Base-by-base conservation (phyloP, 164 flowering plant species). In the Chimonanthus salicifolius region DNA sequence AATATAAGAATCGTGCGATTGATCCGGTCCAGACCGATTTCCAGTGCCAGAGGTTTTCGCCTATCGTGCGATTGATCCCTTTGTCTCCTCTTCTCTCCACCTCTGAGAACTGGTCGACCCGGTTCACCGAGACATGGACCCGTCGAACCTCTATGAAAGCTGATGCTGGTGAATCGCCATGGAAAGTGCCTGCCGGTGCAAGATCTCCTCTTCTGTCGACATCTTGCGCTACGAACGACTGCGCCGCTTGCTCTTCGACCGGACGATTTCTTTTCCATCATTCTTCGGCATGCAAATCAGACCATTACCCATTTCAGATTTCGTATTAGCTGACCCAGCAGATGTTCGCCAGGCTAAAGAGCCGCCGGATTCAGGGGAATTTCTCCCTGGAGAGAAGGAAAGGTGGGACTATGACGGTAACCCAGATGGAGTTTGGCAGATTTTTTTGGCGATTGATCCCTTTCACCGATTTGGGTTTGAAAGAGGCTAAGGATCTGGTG, bases 81-180 rank as follows among this genome's bases (percentile, higher is more conserved):
- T n/a, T n/a, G n/a, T n/a, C n/a, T n/a, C n/a, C n/a, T n/a, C n/a
- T n/a, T n/a, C n/a, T n/a, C n/a, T 81, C 64, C 70, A 76, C 68
- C 92, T 79, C 50, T 90, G 58, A 58, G 91, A 86, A 77, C 90
- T 87, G 0, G 90, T 85, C 4, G 89, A 84, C 63, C 90, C 95
- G n/a, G 87, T 82, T 66, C 95, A 72, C 46, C 90, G 73, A 2
- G 95, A 90, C 88, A 89, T 87, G 51, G 95, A 90, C 62, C 95
- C 95, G 11, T 88, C 91, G 62, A 89, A 87, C 73, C 92, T 78
- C 83, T 88, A 90, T 2, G 90, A 88, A 62, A 85, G 71, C 67
- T 85, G 88, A 70, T 85, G 90, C 80, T 90, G 95, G 3, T 90
- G 92, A 72, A 90, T 78, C 3, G 95, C 95, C 92, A 88, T 87